Evolutionary conservation across 176 grass and related monocot species (phyloP).

Genomic region (Eleusine indica): DNA sequence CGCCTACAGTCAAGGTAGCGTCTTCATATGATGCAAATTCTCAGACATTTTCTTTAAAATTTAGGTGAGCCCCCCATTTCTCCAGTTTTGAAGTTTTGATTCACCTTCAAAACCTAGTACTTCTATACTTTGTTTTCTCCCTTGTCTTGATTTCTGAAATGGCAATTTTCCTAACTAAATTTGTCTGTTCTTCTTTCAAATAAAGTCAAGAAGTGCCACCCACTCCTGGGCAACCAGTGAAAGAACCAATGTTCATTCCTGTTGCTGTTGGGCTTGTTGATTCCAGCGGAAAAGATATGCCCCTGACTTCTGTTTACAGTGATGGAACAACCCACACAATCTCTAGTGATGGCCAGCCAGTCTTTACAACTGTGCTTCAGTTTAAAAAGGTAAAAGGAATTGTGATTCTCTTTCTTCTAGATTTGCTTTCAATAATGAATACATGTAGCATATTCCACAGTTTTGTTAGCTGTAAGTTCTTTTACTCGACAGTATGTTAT

Average conservation of each 20-base stretch:
- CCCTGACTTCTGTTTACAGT: conserved; percentile 66
- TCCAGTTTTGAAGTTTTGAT: conserved; percentile 10
- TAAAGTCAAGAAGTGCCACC: conserved; percentile 85
- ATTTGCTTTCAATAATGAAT: conserved; percentile 1
- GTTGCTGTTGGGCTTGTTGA: conserved; percentile 84
- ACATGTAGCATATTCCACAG: not conserved
- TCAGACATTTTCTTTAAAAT: conserved; percentile 74
- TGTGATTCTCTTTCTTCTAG: conserved; percentile 28
- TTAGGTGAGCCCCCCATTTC: conserved; percentile 58
- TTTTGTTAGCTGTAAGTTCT: not conserved
- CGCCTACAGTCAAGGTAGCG: conserved; percentile 67
- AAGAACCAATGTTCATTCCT: conserved; percentile 96
- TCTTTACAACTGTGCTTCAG: conserved; percentile 82
- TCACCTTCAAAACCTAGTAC: not conserved
- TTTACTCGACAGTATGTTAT: conserved; percentile 1
- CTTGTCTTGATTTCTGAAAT: conserved; percentile 14
- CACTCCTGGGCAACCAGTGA: conserved; percentile 78
- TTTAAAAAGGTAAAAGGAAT: conserved; percentile 73
- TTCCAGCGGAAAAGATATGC: conserved; percentile 89
- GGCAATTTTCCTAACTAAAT: conserved; percentile 28
- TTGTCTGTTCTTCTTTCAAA: not conserved
- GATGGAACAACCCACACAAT: conserved; percentile 67
- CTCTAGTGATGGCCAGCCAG: conserved; percentile 47
- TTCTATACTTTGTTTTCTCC: conserved; percentile 5
- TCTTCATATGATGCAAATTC: conserved; percentile 77